Percentiles rank a stretch among this genome's conserved stretches.
Evolutionary conservation across 345 rosid genomes (phyloP).

Genomic region (Camelina sativa): DNA sequence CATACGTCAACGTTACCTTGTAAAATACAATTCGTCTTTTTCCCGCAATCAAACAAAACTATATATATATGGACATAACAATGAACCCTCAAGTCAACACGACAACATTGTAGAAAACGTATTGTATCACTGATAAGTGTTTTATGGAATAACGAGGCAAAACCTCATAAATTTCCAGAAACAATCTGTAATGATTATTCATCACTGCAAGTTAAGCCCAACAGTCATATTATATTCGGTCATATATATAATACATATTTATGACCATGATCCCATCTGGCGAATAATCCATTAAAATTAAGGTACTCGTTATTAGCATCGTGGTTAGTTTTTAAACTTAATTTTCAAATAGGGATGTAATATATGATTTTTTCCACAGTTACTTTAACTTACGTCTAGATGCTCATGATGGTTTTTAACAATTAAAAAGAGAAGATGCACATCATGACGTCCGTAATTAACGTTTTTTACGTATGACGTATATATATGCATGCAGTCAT

Average conservation of each 20-base stretch:
- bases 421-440: not conserved
- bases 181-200: conserved; percentile 29
- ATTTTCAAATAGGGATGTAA: not conserved
- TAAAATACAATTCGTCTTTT: not conserved
- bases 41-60: not conserved
- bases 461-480: not conserved
- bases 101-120: conserved; percentile 4
- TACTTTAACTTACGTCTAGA: not conserved
- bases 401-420: not conserved
- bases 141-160: conserved; percentile 27
- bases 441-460: not conserved
- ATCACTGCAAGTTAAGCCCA: conserved; percentile 20
- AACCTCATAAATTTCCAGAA: conserved; percentile 2
- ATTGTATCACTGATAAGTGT: not conserved
- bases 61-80: not conserved
- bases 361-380: not conserved
- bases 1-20: not conserved
- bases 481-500: not conserved
- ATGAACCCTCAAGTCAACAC: conserved; percentile 31
- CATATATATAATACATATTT: conserved; percentile 4
- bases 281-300: not conserved
- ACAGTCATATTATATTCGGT: conserved; percentile 12
- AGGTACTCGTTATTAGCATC: not conserved
- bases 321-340: not conserved
- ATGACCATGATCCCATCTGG: not conserved